These are phyloP conservation scores for Picea glauca DNA, from an alignment of 75 land plant species.

Conservation along the genomic window DNA sequence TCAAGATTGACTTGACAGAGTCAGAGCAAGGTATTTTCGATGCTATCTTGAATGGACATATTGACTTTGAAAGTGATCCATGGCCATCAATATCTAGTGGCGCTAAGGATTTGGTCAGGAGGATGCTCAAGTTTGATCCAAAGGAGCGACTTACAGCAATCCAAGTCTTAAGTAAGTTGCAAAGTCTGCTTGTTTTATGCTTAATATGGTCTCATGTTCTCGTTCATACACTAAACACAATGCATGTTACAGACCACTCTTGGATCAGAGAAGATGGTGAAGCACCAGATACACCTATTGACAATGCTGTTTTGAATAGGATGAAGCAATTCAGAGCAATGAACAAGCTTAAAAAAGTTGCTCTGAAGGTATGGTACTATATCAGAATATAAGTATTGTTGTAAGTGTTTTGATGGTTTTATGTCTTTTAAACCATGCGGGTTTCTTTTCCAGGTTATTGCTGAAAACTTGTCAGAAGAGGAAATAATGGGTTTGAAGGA, in stretches of 20 bases:
- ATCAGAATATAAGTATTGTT: too few species aligned
- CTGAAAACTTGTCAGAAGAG: constrained; percentile 66
- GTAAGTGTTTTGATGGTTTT: too few species aligned
- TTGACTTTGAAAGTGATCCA: constrained; percentile 79
- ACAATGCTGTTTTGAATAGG: constrained; percentile 78
- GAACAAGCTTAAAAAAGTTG: constrained; percentile 96
- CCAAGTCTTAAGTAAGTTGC: constrained; percentile 68
- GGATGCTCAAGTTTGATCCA: constrained; percentile 64
- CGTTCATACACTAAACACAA: not conserved
- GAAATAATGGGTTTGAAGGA: constrained; percentile 76
- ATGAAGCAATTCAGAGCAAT: constrained; percentile 98
- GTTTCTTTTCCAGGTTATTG: constrained; percentile 58
- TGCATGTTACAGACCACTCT: constrained; percentile 66
- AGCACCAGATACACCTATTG: constrained; percentile 90
- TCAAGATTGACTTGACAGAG: constrained; percentile 29
- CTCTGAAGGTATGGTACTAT: constrained; percentile 58
- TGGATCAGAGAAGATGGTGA: constrained; percentile 91
- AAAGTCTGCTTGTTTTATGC: not conserved
- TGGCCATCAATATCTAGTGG: constrained; percentile 83
- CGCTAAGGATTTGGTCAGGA: constrained; percentile 87
- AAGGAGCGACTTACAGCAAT: constrained; percentile 64
- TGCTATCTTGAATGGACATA: constrained; percentile 58
- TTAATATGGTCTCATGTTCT: not conserved
- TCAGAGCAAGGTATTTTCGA: constrained; percentile 76
- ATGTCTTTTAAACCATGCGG: too few species aligned